Conservation (phyloP, 2,329 filamentous ascomycete species). For the Ascochyta koolunga region DNA sequence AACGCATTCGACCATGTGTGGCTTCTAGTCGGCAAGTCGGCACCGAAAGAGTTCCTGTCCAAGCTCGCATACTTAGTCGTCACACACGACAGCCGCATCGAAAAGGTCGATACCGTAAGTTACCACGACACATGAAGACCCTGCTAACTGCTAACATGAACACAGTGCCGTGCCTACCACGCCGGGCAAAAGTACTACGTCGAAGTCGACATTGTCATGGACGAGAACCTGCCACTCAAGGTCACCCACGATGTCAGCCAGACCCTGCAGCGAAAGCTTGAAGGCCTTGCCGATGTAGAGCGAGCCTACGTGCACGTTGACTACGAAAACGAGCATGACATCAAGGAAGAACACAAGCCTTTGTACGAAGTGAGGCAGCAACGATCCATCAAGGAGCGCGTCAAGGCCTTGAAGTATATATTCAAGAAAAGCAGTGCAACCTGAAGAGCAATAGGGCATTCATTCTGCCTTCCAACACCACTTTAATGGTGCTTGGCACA, state of each 20-base stretch:
- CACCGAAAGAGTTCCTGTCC: constrained; percentile 62
- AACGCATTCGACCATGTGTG: constrained; percentile 68
- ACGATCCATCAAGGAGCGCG: constrained; percentile 42
- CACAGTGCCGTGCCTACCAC: constrained; percentile 63
- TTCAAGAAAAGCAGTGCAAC: constrained; percentile 25
- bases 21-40: constrained; percentile 66
- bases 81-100: constrained; percentile 60
- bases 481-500: background rate
- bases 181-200: constrained; percentile 67
- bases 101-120: constrained; percentile 62
- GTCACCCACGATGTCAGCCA: constrained; percentile 67
- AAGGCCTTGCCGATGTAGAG: constrained; percentile 52
- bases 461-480: background rate
- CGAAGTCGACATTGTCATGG: constrained; percentile 67
- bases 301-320: constrained; percentile 59
- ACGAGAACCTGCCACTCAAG: constrained; percentile 60
- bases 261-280: constrained; percentile 65
- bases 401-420: constrained; percentile 33
- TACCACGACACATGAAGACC: background rate
- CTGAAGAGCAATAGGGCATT: background rate
- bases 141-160: constrained; percentile 20
- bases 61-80: constrained; percentile 63
- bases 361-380: constrained; percentile 43
- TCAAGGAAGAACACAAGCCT: constrained; percentile 49
- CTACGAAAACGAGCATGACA: constrained; percentile 51